Evolutionary conservation across 257 asterid species (phyloP).

Genomic region (Cordia subcordata): DNA sequence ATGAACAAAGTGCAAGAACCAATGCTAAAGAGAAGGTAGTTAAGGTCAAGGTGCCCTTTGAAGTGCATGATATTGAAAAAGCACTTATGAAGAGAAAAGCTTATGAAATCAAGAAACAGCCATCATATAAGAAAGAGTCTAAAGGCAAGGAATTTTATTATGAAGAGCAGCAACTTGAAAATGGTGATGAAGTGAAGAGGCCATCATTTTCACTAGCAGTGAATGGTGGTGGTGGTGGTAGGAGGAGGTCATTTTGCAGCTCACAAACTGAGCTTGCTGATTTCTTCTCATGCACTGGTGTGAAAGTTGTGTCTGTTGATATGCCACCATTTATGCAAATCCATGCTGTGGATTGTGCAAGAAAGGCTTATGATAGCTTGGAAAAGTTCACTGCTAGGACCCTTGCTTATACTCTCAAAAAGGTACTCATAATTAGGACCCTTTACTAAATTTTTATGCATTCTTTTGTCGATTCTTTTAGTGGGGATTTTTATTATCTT

Average conservation of each 20-base stretch:
- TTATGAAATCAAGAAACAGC: constrained; percentile 24
- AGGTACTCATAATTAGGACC: constrained; percentile 32
- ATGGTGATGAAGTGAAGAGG: constrained; percentile 25
- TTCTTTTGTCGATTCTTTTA: no score
- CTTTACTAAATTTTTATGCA: no score
- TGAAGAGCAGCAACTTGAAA: constrained; percentile 22
- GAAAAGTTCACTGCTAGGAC: constrained; percentile 92
- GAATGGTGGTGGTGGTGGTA: constrained; percentile 28
- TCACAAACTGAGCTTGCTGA: constrained; percentile 66
- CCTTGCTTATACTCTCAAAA: constrained; percentile 82
- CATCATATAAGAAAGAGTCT: constrained; percentile 17
- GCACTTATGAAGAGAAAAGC: not conserved
- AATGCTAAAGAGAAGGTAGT: constrained; percentile 31
- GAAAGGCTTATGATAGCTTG: constrained; percentile 85
- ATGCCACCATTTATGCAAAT: constrained; percentile 97
- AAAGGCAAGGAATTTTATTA: constrained; percentile 28
- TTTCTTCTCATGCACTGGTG: constrained; percentile 65
- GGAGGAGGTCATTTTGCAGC: constrained; percentile 67
- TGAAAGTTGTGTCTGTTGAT: constrained; percentile 87
- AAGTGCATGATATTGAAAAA: not conserved
- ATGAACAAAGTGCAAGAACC: no score
- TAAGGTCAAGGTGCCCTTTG: constrained; percentile 2
- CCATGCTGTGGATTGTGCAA: constrained; percentile 89
- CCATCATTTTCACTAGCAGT: constrained; percentile 32
- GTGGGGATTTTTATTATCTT: no score